Conservation (phyloP, 2,329 filamentous ascomycete species). For the Lachnellula subtilissima region DNA sequence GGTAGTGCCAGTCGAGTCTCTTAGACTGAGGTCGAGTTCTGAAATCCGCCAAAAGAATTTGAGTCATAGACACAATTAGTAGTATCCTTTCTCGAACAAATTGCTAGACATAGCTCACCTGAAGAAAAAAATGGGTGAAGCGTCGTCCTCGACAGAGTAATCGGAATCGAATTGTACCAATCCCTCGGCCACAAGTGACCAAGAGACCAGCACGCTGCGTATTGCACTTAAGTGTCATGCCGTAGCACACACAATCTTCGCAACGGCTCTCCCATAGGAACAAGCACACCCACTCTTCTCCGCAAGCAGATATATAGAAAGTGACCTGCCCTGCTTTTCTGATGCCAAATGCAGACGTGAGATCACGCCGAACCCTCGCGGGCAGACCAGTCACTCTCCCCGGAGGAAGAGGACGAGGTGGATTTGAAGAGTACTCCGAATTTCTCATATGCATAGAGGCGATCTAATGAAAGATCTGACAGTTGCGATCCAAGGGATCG, state of each 20-base stretch:
- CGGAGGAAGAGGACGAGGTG: slow-evolving; percentile 41
- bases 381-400: slow-evolving; percentile 56
- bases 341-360: slow-evolving; percentile 84
- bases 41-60: neutral
- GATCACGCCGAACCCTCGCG: slow-evolving; percentile 81
- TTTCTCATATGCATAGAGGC: slow-evolving; percentile 78
- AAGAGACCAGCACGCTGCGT: slow-evolving; percentile 65
- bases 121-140: slow-evolving; percentile 27
- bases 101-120: slow-evolving; percentile 20
- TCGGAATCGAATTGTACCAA: slow-evolving; percentile 37
- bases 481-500: slow-evolving; percentile 27
- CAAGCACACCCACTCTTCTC: slow-evolving; percentile 37
- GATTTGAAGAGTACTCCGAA: slow-evolving; percentile 92
- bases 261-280: slow-evolving; percentile 88
- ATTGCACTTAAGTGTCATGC: slow-evolving; percentile 88
- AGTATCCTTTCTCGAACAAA: slow-evolving; percentile 26
- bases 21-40: neutral
- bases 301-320: slow-evolving; percentile 29
- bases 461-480: slow-evolving; percentile 25
- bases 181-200: slow-evolving; percentile 21
- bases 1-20: neutral
- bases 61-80: slow-evolving; percentile 23
- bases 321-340: slow-evolving; percentile 69
- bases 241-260: slow-evolving; percentile 76
- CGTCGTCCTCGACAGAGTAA: slow-evolving; percentile 35